Evolutionary conservation across 257 asterid genomes (phyloP).

Genomic region (Mitragyna speciosa): DNA sequence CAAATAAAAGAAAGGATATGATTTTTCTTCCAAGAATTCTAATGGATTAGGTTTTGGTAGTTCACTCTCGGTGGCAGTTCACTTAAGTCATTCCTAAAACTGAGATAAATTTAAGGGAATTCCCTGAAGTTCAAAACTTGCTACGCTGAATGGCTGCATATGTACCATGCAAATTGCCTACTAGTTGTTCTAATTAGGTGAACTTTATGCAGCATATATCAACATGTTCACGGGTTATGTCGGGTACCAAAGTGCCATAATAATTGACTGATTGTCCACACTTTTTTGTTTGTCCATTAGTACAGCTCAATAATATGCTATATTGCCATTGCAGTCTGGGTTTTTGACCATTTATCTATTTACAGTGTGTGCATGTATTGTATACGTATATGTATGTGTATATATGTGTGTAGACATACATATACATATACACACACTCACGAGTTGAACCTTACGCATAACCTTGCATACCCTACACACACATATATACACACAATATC

Average conservation of each 20-base stretch:
- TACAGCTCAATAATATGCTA: background rate
- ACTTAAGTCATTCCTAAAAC: background rate
- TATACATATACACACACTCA: no score
- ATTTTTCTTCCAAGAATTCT: background rate
- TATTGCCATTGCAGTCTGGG: background rate
- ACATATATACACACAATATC: no score
- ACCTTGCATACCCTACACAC: no score
- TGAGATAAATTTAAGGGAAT: background rate
- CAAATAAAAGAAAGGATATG: slow-evolving; percentile 9
- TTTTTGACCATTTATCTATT: background rate
- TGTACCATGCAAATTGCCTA: background rate
- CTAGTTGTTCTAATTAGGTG: background rate
- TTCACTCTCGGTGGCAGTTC: background rate
- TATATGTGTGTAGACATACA: no score
- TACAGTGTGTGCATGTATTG: no score
- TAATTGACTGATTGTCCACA: background rate
- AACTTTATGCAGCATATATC: background rate
- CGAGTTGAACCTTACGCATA: background rate
- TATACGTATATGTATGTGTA: no score
- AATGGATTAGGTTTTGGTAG: slow-evolving; percentile 13
- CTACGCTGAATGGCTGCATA: background rate
- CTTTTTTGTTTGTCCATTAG: background rate
- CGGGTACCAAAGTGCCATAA: background rate
- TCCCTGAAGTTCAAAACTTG: background rate
- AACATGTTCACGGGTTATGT: slow-evolving; percentile 1